Evolutionary conservation across 2,329 filamentous ascomycete species (phyloP).

Genomic region (Sarocladiaceae sp.): DNA sequence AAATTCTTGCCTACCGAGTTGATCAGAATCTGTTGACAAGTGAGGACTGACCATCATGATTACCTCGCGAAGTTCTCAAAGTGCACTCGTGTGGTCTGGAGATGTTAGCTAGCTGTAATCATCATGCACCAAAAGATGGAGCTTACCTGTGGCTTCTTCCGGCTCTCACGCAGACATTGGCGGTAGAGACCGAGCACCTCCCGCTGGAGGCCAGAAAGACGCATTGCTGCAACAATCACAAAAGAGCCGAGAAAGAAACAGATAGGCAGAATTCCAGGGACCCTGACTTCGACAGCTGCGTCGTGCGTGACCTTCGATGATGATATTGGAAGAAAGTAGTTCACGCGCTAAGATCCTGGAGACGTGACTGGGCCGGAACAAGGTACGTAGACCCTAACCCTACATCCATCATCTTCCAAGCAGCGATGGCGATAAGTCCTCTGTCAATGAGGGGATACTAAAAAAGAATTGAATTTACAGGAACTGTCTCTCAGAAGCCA

Average conservation of each 20-base stretch:
- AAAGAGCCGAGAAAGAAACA: too few species aligned
- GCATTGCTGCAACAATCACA: conserved; percentile 18
- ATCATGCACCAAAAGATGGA: not conserved
- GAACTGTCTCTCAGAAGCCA: too few species aligned
- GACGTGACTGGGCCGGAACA: not conserved
- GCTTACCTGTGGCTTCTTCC: conserved; percentile 71
- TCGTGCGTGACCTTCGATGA: not conserved
- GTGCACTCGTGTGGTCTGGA: conserved; percentile 51
- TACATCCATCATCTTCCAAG: too few species aligned
- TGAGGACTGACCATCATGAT: conserved; percentile 13
- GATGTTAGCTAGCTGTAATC: conserved; percentile 4
- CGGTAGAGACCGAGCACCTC: conserved; percentile 86
- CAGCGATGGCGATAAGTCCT: too few species aligned
- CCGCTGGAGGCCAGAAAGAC: conserved; percentile 82
- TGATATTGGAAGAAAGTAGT: not conserved
- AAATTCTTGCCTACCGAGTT: conserved; percentile 63
- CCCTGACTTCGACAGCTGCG: not conserved
- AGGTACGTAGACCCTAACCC: conserved; percentile 6
- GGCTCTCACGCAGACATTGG: conserved; percentile 74
- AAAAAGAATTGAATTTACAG: too few species aligned
- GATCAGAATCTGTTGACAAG: not conserved
- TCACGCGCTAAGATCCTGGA: too few species aligned
- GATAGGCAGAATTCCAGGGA: too few species aligned
- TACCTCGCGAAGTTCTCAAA: conserved; percentile 64
- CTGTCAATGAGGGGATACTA: too few species aligned